These are phyloP conservation scores for Paraphaeosphaeria sporulosa DNA, from an alignment of 2,329 filamentous ascomycete genomes.

Conservation along the genomic window DNA sequence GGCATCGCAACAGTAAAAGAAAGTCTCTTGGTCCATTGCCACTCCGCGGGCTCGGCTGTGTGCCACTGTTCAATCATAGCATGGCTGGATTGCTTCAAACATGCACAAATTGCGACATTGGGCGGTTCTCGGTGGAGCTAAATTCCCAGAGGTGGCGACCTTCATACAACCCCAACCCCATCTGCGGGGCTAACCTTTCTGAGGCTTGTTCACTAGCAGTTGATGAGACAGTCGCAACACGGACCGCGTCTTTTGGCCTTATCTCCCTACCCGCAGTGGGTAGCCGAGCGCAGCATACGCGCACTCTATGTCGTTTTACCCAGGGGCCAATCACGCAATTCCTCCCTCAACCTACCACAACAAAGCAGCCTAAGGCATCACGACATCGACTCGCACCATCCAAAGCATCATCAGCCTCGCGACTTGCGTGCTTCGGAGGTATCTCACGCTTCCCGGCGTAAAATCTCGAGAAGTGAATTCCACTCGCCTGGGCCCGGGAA, in stretches of 20 bases:
- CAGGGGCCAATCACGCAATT: slow-evolving; percentile 47
- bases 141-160: slow-evolving; percentile 2
- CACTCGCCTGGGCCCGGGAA: background rate
- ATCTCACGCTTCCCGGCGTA: background rate
- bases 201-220: background rate
- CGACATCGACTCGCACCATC: background rate
- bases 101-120: slow-evolving; percentile 42
- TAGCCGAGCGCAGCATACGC: slow-evolving; percentile 17
- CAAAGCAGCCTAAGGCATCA: slow-evolving; percentile 32
- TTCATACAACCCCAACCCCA: slow-evolving; percentile 6
- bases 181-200: background rate
- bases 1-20: slow-evolving; percentile 2
- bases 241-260: slow-evolving; percentile 12
- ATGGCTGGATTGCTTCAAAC: slow-evolving; percentile 35
- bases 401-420: slow-evolving; percentile 15
- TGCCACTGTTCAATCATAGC: slow-evolving; percentile 27
- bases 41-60: slow-evolving; percentile 16
- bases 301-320: slow-evolving; percentile 35
- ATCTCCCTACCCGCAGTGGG: slow-evolving; percentile 17
- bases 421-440: slow-evolving; percentile 36
- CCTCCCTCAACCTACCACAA: slow-evolving; percentile 22
- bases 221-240: background rate
- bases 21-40: slow-evolving; percentile 5
- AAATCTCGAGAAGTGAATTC: background rate
- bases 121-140: slow-evolving; percentile 5